Evolutionary conservation across 2,329 filamentous ascomycete species (phyloP), one percentile per base, ranked within the genome.

Genomic region (Lachnellula cervina): DNA sequence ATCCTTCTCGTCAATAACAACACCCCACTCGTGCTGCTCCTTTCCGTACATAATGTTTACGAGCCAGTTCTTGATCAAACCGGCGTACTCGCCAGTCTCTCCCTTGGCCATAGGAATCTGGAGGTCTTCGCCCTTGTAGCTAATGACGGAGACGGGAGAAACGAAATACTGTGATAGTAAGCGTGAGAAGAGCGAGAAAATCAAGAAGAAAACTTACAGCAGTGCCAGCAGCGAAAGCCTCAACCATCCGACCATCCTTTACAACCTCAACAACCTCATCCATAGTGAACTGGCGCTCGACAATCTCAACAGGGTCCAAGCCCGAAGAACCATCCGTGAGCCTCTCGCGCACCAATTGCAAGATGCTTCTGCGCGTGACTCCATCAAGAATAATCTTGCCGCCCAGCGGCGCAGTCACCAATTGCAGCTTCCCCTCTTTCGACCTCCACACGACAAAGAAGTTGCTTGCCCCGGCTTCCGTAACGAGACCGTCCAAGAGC

Each of bases 401-500:
- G 56, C 88, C 87, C 44, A 97, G 74, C 8, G 90, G 89, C 2
- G 92, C 90, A 2, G 92, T 97, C 54, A 96, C 78, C 34, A 97
- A 78, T 76, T 94, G 80, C 23, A 80, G 68, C 65, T 77, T 80
- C 7, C 81, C 84, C 64, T 86, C 80, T 69, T 78, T 81, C 47
- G 79, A 81, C 68, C 78, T 80, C 89, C 88, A 91, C 13, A 96
- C 77, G 7, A 96, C 78, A 68, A 97, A 96, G 75, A 96, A 96
- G 74, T 97, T 97, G 67, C 84, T 89, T 13, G 90, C 92, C 4
- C 92, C 92, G 2, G 92, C 92, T 76, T 97, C 92, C 2, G 92
- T 97, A 61, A 95, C 91, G 69, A 83, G 82, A 51, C 82, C 82
- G 64, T 93, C 80, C 42, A 96, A 94, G 50, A 97, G 80, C 92